Percentiles rank a stretch among this genome's conserved stretches.
These are phyloP conservation scores for Gaeumannomyces tritici DNA, from an alignment of 2,329 filamentous ascomycete species.

Conservation along the genomic window DNA sequence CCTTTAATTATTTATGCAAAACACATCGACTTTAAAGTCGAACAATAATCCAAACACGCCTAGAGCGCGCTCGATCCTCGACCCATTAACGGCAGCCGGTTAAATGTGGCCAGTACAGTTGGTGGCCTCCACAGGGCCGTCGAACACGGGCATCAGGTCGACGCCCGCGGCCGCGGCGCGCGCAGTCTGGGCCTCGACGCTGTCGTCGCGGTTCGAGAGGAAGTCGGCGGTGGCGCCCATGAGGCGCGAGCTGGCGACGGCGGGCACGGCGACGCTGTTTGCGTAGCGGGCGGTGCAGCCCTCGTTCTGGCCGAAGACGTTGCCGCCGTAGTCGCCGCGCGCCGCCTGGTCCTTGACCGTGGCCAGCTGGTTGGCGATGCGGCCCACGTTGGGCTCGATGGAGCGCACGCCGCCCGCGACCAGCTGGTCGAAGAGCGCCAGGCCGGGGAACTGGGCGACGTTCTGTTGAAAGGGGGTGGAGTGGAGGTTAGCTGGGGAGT, in stretches of 20 bases:
- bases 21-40: no score
- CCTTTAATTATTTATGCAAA: no score
- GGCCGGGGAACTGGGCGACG: constrained; percentile 4
- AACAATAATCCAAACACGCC: background rate
- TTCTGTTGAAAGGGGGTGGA: background rate
- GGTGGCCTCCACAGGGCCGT: background rate
- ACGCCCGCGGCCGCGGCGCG: background rate
- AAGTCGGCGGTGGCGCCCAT: background rate
- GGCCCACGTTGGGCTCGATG: background rate
- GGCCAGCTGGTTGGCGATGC: constrained; percentile 4
- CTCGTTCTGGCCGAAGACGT: background rate
- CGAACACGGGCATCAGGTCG: background rate
- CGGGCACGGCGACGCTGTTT: background rate
- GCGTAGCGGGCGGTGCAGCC: background rate
- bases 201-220: background rate
- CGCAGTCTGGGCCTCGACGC: background rate
- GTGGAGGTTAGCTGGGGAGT: background rate
- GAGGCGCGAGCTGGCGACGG: background rate
- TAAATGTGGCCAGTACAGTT: background rate
- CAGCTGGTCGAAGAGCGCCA: constrained; percentile 2
- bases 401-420: constrained; percentile 2
- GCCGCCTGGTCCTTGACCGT: constrained; percentile 2
- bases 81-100: background rate
- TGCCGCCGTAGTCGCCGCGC: constrained; percentile 1
- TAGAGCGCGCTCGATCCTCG: no score